Percentiles rank a stretch among this genome's conserved stretches.
phyloP scores from a whole-genome alignment of 306 rosid species.

The Betula pendula region DNA sequence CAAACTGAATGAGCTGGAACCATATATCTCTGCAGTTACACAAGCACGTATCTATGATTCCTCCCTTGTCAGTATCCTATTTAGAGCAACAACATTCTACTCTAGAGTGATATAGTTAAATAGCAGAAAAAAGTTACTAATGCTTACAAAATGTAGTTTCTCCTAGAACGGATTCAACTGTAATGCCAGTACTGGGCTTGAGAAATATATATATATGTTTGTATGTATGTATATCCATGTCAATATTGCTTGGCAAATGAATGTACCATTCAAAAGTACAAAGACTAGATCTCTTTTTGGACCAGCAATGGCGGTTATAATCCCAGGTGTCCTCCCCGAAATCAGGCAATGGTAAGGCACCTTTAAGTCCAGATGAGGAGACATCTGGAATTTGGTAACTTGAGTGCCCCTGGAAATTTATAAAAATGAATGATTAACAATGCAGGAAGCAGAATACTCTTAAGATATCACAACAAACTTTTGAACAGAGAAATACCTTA shows the following conservation, averaged over 20 bases:
- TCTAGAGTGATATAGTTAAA: neutral
- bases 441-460: conserved; percentile 10
- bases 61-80: conserved; percentile 2
- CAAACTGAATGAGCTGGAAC: conserved; percentile 18
- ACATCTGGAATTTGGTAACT: conserved; percentile 32
- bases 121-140: conserved; percentile 22
- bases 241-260: conserved; percentile 20
- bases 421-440: conserved; percentile 8
- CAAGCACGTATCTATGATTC: conserved; percentile 16
- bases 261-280: conserved; percentile 78
- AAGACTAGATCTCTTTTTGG: conserved; percentile 64
- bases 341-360: conserved; percentile 41
- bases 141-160: conserved; percentile 7
- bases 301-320: conserved; percentile 66
- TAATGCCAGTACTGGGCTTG: conserved; percentile 21
- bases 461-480: conserved; percentile 9
- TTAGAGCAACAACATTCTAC: conserved; percentile 9
- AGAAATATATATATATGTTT: conserved; percentile 10
- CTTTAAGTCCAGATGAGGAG: conserved; percentile 35
- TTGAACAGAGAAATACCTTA: conserved; percentile 38
- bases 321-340: conserved; percentile 78
- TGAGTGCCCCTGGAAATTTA: conserved; percentile 43
- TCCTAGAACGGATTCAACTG: conserved; percentile 2
- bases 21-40: neutral
- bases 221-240: conserved; percentile 6